These are phyloP conservation scores for Pseudopediastrum boryanum DNA, from an alignment of 139 green algal genomes.

Conservation along the genomic window DNA sequence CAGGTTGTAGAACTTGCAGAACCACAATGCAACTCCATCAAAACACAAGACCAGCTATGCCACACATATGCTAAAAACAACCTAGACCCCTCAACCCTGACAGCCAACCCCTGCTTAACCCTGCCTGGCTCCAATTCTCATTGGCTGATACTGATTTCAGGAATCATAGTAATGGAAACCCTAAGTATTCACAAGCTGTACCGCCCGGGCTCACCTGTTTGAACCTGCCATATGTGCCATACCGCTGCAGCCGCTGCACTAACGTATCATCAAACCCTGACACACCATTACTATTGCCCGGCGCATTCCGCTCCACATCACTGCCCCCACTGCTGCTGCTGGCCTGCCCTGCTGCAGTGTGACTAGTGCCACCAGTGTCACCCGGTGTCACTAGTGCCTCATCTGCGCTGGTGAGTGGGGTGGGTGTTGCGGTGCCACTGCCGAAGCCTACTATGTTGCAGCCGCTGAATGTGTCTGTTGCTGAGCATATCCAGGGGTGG, in stretches of 20 bases:
- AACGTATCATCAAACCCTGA: constrained; percentile 55
- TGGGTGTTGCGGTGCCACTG: background rate
- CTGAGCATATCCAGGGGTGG: constrained; percentile 56
- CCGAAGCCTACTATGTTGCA: background rate
- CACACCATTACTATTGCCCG: background rate
- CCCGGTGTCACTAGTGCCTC: constrained; percentile 38
- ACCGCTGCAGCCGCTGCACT: constrained; percentile 84
- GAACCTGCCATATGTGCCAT: constrained; percentile 71
- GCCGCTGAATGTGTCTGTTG: background rate
- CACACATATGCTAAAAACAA: no score
- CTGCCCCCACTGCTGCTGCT: background rate
- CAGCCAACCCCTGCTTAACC: no score
- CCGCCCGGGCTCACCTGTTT: constrained; percentile 70
- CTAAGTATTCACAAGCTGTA: constrained; percentile 20
- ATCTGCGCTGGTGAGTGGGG: constrained; percentile 5
- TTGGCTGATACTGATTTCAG: no score
- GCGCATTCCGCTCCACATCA: background rate
- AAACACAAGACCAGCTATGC: no score
- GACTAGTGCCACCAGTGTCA: no score
- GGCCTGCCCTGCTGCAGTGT: background rate
- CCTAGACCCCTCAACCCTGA: no score
- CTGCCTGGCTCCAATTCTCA: no score
- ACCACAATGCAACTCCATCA: constrained; percentile 1
- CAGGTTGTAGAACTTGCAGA: no score
- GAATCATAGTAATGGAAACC: no score